Evolutionary conservation across 208 protist species (phyloP).

Genomic region (Crithidia sp.): DNA sequence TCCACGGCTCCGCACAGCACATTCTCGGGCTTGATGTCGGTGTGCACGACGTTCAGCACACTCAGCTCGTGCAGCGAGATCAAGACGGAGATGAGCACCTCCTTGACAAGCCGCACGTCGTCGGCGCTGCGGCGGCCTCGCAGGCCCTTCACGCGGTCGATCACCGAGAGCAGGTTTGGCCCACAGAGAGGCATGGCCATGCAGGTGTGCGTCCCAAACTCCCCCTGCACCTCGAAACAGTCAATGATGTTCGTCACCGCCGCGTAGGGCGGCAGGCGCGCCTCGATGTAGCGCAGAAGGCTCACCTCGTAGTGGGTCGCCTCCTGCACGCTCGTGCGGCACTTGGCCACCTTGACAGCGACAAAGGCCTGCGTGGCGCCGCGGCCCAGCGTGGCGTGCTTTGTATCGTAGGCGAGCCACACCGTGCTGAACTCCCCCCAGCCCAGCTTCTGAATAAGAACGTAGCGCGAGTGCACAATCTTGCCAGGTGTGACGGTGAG

Average conservation of each 20-base stretch:
- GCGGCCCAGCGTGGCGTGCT: constrained; percentile 31
- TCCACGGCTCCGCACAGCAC: constrained; percentile 77
- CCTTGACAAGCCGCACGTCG: constrained; percentile 81
- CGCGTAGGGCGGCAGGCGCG: constrained; percentile 27
- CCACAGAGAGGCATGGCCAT: constrained; percentile 88
- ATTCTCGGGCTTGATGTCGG: constrained; percentile 94
- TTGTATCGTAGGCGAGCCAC: constrained; percentile 86
- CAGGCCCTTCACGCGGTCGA: constrained; percentile 66
- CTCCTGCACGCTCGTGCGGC: constrained; percentile 51
- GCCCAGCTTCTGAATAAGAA: constrained; percentile 83
- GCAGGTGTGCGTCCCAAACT: constrained; percentile 70
- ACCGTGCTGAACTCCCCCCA: constrained; percentile 92
- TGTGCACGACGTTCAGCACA: constrained; percentile 85
- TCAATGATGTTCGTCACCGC: constrained; percentile 80
- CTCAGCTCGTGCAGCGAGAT: constrained; percentile 73
- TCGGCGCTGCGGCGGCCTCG: constrained; percentile 43
- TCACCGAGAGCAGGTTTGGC: constrained; percentile 83
- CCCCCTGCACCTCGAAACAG: constrained; percentile 71
- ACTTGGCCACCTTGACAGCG: constrained; percentile 87
- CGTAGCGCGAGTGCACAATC: constrained; percentile 76
- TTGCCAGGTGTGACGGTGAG: constrained; percentile 67
- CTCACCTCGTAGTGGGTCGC: constrained; percentile 80
- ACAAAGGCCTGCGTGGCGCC: constrained; percentile 73
- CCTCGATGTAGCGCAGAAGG: constrained; percentile 67
- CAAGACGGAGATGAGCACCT: constrained; percentile 75